Evolutionary conservation across 2,329 filamentous ascomycete species (phyloP), one percentile per base, ranked within the genome.

Genomic region (Nigrograna mackinnonii): DNA sequence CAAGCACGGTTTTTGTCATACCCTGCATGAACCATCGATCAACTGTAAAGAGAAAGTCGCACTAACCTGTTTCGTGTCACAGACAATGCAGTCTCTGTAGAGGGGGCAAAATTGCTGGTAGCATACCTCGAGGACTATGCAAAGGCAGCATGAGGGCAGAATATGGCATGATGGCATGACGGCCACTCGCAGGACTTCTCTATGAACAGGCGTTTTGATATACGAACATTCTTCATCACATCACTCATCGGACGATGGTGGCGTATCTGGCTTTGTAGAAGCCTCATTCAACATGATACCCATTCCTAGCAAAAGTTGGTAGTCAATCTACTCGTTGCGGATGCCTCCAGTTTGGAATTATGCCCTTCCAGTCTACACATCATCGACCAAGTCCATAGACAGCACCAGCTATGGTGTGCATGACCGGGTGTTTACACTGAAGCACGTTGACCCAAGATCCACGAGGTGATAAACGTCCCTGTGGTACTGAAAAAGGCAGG

Each of bases 1-100:
- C n/a, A n/a, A n/a, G n/a, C n/a, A n/a, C n/a, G n/a, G n/a, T n/a
- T n/a, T n/a, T n/a, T n/a, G n/a, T n/a, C n/a, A n/a, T 22, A 37
- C 1, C 17, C 24, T 41, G 35, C 39, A 50, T 53, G 52, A 57
- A 53, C 50, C 48, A 37, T 43, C 40, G 6, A 22, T 26, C 16
- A 34, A 19, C 13, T 22, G 36, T 6, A 16, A 18, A 39, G 30
- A 37, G 34, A 31, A 35, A 33, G 44, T 32, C 22, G 38, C 36
- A 41, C 49, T 61, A 51, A 55, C 49, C 47, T 42, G 46, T 41
- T 54, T 39, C 35, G 54, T 47, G 16, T 39, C 18, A 44, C 49
- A 73, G 71, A 96, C 73, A 96, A 96, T 71, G 87, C 89, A 2
- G 85, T 96, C 31, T 69, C 86, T 0, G 62, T 86, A 0, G 79